Base-by-base conservation (phyloP, 768 basidiomycete genomes). In the Amanita muscaria region DNA sequence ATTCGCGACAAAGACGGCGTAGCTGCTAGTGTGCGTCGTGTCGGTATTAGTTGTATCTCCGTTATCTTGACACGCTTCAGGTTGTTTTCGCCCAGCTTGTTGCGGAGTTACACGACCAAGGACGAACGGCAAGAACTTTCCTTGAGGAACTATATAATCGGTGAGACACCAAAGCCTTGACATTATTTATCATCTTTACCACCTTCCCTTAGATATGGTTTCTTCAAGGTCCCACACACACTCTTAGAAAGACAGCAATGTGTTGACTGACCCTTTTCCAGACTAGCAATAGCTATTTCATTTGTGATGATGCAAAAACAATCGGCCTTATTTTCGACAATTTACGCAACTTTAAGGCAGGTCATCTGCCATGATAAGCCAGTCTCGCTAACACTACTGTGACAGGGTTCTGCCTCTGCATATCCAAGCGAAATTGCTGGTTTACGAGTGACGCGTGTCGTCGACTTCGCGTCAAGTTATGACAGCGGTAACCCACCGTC, bases 1-100 rank as follows among this genome's bases (percentile, higher is more conserved):
- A 76, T 92, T 51, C 71, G 84, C 27, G 90, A 93, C 59, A 93
- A 93, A 58, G 90, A 93, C 57, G 90, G 90, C 2, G 77, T 93
- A 41, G 75, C 84, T 40, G 88, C 88, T 4, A 79, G 81, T 18
- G 89, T 89, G 53, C 53, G 61, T 54, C 29, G 3, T 24, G n/a
- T n/a, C n/a, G n/a, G n/a, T n/a, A n/a, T n/a, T n/a, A n/a, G n/a
- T n/a, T n/a, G n/a, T n/a, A n/a, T n/a, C n/a, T n/a, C n/a, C n/a
- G n/a, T n/a, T n/a, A n/a, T n/a, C n/a, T 12, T 32, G 14, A 14
- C 23, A 46, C 31, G 15, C 37, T 8, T 16, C 50, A 88, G 87
- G 61, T 83, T 12, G 59, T 68, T 37, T 89, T 88, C 56, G 81
- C 77, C 2, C 76, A 88, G 53, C 63, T 88, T n/a, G 80, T 73